phyloP scores from a whole-genome alignment of 345 rosid genomes.

The Pugionium dolabratum region DNA sequence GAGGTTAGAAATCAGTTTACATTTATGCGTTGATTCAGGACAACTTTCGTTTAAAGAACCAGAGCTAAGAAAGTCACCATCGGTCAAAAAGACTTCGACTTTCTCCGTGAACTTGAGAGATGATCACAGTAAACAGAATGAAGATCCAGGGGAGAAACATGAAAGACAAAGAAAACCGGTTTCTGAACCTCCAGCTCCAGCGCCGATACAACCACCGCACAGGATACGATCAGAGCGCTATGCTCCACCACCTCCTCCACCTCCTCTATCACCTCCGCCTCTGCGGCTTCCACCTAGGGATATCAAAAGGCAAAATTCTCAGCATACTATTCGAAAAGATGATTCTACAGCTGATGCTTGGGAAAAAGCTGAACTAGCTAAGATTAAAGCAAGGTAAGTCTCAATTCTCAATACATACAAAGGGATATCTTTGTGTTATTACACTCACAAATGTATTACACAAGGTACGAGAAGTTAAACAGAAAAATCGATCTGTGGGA shows the following conservation, averaged over 20 bases:
- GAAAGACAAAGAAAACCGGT: slow-evolving; percentile 22
- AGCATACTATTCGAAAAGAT: slow-evolving; percentile 11
- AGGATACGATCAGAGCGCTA: slow-evolving; percentile 39
- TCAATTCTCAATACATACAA: neutral
- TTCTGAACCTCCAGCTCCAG: slow-evolving; percentile 23
- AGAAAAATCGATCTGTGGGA: slow-evolving; percentile 62
- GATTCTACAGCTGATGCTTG: slow-evolving; percentile 57
- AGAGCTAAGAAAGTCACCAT: slow-evolving; percentile 27
- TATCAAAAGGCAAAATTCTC: slow-evolving; percentile 25
- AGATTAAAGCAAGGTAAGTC: slow-evolving; percentile 59
- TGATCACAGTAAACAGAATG: slow-evolving; percentile 1
- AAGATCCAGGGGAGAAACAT: slow-evolving; percentile 28
- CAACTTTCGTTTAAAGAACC: slow-evolving; percentile 33
- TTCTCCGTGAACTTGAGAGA: slow-evolving; percentile 25
- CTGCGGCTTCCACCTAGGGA: slow-evolving; percentile 36
- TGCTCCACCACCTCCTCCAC: slow-evolving; percentile 31
- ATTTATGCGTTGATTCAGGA: slow-evolving; percentile 12
- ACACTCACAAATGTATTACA: slow-evolving; percentile 9
- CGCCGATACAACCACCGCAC: slow-evolving; percentile 20
- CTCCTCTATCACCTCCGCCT: slow-evolving; percentile 37
- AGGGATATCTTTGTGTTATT: neutral
- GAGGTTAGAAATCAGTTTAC: neutral
- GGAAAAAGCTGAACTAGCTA: slow-evolving; percentile 60
- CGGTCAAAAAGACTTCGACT: slow-evolving; percentile 28
- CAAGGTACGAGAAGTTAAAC: slow-evolving; percentile 54